Evolutionary conservation across 768 basidiomycete genomes (phyloP), one percentile per base, ranked within the genome.

Genomic region (Mycena capillaripes): DNA sequence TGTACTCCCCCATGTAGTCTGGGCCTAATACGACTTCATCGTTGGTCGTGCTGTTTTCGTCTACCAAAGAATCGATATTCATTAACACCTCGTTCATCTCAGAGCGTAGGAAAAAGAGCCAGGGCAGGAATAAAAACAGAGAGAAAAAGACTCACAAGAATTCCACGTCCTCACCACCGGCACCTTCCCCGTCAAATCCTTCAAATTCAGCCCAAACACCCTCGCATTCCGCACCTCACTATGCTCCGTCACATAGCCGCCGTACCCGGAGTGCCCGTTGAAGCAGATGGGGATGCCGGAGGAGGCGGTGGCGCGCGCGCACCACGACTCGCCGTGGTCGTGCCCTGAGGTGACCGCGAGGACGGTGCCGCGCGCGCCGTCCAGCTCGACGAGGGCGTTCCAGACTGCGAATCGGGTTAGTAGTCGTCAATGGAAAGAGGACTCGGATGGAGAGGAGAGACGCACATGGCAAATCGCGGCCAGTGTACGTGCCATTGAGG

Each of bases 271-370:
- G 34, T 75, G 75, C 30, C 75, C 75, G 52, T 75, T 73, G 69
- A 75, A 75, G 61, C 75, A 75, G 55, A 75, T 70, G 11, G 75
- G 75, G 34, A 75, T 53, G 19, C 75, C 75, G 11, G 64, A 40
- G 5, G 75, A 75, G 53, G 40, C 48, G 30, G 25, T 63, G 21
- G 67, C 60, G 46, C 75, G 71, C 16, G 75, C 75, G 56, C 75
- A 75, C 75, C 75, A 73, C 34, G 75, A 75, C 52, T 75, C 75
- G 64, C 75, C 75, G 69, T 75, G 75, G 60, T 75, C 75, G 66
- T 75, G 75, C 27, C 75, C 75, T 2, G 75, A 75, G 60, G 75
- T 75, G 21, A 75, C 69, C 9, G 71, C 75, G 50, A 75, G 75
- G 3, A 75, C 75, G 32, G n/a, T 62, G 17, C 75, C 72, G 48